Evolutionary conservation across 2,329 filamentous ascomycete genomes (phyloP), one percentile per base, ranked within the genome.

Genomic region (Stenocarpella maydis): DNA sequence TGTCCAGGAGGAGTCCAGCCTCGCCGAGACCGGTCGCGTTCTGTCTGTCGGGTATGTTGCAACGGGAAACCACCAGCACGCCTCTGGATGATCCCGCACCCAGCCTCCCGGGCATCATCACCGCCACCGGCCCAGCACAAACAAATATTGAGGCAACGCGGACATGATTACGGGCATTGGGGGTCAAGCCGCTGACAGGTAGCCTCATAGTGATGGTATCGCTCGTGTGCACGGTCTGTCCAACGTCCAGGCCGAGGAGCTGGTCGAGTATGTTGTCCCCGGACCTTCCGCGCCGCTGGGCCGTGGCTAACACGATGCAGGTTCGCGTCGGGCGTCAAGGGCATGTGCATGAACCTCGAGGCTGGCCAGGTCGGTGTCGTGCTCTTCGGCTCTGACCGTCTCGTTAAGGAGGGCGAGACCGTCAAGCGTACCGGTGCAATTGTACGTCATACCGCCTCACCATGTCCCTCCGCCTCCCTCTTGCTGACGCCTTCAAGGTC

Each of bases 291-390:
- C 69, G 60, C 70, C 15, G 53, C 28, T 26, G 52, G 37, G 39
- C 64, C 58, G 43, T 49, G 67, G 71, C 73, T 72, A 73, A 76
- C 73, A 28, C 31, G 43, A 71, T 72, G 47, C 76, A 98, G 95
- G 89, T 99, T 99, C 88, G 94, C 96, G 80, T 99, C 96, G 76
- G 96, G 96, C 85, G 96, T 98, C 86, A 98, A 98, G 92, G 96
- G 96, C 85, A 99, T 99, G 96, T 98, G 95, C 93, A 98, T 99
- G 95, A 99, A 99, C 93, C 91, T 99, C 86, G 96, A 99, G 88
- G 96, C 96, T 85, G 96, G 96, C 84, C 96, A 98, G 87, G 96
- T 99, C 87, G 96, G 96, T 97, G 95, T 99, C 81, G 96, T 99
- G 90, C 90, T 99, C 82, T 99, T 99, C 90, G 96, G 96, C 91